Evolutionary conservation across 139 green algal genomes (phyloP).

Genomic region (Gonium pectorale): DNA sequence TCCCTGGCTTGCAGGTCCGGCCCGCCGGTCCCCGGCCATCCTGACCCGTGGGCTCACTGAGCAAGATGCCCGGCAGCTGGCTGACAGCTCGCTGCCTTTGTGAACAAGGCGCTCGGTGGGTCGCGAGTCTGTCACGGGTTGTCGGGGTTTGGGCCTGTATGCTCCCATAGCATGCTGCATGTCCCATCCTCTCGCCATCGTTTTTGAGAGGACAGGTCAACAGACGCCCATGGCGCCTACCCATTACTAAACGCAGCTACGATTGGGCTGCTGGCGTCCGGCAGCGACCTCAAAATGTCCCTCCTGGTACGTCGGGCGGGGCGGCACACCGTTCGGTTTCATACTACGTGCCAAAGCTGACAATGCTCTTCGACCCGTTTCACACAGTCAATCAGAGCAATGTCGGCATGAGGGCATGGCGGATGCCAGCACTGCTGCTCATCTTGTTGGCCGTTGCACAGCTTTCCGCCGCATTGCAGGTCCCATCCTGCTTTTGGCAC

Average conservation of each 20-base stretch:
- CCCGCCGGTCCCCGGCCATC: constrained; percentile 12
- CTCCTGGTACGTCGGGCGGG: constrained; percentile 7
- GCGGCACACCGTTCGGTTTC: too few relatives aligned
- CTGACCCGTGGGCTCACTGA: constrained; percentile 13
- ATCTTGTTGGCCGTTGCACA: not conserved
- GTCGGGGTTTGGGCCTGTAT: not conserved
- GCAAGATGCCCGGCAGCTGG: not conserved
- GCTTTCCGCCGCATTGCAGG: too few relatives aligned
- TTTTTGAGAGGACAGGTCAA: too few relatives aligned
- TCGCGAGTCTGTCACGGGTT: not conserved
- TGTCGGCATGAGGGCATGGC: not conserved
- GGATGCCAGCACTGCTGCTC: not conserved
- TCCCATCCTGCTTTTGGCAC: not conserved
- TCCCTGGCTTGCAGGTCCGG: not conserved
- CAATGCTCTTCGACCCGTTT: not conserved
- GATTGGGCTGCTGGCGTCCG: constrained; percentile 1
- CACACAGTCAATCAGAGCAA: not conserved
- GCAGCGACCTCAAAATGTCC: constrained; percentile 26
- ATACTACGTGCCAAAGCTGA: not conserved
- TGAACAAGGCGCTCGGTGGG: constrained; percentile 31
- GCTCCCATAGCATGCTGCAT: not conserved
- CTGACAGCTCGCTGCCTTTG: not conserved
- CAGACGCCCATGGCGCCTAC: too few relatives aligned
- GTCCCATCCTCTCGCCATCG: not conserved
- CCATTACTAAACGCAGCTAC: not conserved